These are phyloP conservation scores for Chenopodium suecicum DNA, from an alignment of 148 eudicot genomes.

Conservation along the genomic window DNA sequence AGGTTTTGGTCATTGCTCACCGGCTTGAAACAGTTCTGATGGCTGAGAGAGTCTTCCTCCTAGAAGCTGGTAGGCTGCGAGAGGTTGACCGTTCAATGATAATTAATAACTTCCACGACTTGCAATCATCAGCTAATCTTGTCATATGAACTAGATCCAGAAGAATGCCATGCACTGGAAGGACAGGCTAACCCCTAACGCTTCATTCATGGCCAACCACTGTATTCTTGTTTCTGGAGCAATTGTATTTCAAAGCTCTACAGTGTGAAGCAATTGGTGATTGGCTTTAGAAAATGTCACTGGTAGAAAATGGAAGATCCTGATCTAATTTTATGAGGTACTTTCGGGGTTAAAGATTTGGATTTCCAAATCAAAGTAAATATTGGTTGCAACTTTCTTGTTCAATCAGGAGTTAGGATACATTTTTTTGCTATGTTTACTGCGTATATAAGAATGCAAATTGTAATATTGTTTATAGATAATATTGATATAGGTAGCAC, in stretches of 20 bases:
- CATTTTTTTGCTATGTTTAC: background rate
- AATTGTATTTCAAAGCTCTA: background rate
- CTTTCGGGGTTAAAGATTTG: background rate
- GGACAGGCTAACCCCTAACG: background rate
- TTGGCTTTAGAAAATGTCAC: background rate
- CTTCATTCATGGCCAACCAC: background rate
- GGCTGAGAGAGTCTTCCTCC: constrained; percentile 73
- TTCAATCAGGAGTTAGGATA: background rate
- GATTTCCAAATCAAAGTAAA: background rate
- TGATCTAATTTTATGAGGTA: background rate
- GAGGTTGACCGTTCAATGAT: constrained; percentile 68
- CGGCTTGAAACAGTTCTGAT: constrained; percentile 85
- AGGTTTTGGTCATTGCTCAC: constrained; percentile 92
- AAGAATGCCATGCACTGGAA: background rate
- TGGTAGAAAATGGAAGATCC: background rate
- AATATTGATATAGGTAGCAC: too few relatives aligned
- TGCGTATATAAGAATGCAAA: background rate
- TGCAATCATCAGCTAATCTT: constrained; percentile 45
- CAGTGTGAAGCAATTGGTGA: background rate
- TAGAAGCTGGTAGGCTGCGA: constrained; percentile 61
- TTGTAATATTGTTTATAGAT: background rate
- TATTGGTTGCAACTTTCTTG: background rate
- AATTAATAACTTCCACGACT: constrained; percentile 38
- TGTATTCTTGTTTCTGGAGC: background rate
- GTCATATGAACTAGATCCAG: constrained; percentile 34